A percentile compares a stretch with the other conserved stretches of the same genome.
These are phyloP conservation scores for Aegilops bicornis DNA, from an alignment of 176 grass and related monocot genomes.

Conservation along the genomic window DNA sequence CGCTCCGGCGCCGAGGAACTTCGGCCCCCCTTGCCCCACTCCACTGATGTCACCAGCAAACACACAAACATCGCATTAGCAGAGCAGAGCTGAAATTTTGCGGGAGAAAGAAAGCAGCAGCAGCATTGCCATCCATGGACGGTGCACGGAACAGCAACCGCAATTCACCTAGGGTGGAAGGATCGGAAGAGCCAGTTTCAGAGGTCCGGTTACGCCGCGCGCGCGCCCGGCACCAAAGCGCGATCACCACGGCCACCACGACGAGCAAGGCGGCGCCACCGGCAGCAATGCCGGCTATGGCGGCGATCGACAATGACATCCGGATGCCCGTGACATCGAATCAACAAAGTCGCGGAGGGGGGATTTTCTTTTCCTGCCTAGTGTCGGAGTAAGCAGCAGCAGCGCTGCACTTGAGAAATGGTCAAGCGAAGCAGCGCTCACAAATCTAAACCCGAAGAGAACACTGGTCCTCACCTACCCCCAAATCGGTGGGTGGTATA, in stretches of 20 bases:
- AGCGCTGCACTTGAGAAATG: not conserved
- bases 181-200: slow-evolving; percentile 88
- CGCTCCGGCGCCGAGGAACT: slow-evolving; percentile 46
- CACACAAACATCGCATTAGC: not conserved
- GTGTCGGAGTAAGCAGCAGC: slow-evolving; percentile 8
- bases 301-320: slow-evolving; percentile 72
- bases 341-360: slow-evolving; percentile 27
- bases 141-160: not conserved
- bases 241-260: slow-evolving; percentile 30
- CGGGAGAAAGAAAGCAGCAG: not conserved
- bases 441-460: not conserved
- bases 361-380: not conserved
- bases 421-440: slow-evolving; percentile 12
- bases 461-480: slow-evolving; percentile 32
- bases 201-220: slow-evolving; percentile 63
- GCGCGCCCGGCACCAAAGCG: slow-evolving; percentile 42
- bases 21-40: slow-evolving; percentile 67
- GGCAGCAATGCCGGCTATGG: slow-evolving; percentile 70
- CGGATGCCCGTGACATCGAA: slow-evolving; percentile 86
- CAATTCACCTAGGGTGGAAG: slow-evolving; percentile 69
- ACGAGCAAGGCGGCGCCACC: slow-evolving; percentile 49
- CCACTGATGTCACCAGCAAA: slow-evolving; percentile 49
- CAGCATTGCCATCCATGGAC: not conserved
- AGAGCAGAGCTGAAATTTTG: not conserved
- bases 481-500: slow-evolving; percentile 31